Evolutionary conservation across 768 basidiomycete genomes (phyloP), one percentile per base, ranked within the genome.

Genomic region (Termitomyces bulborhizus): DNA sequence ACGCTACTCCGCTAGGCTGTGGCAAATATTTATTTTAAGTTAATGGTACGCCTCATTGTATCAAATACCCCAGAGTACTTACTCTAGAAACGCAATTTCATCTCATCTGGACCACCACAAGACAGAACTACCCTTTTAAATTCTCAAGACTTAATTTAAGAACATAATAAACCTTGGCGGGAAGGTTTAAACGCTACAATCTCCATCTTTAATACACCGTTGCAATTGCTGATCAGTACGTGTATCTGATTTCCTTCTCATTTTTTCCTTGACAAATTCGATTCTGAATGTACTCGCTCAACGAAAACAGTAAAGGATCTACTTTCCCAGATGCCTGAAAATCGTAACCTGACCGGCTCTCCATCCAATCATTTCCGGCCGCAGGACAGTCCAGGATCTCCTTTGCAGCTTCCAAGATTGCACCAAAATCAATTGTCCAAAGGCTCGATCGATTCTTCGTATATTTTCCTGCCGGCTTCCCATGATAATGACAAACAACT

Each of bases 391-490:
- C 34, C 12, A 34, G 21, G 34, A 12, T 21, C 34, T 41, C 18
- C 18, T 32, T 34, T 4, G 15, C 18, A 32, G 34, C 36, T 15
- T 37, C 27, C 24, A 27, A 39, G 3, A n/a, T 29, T 11, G 12
- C 12, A 11, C 26, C 48, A 39, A 39, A 29, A 6, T 40, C 37
- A n/a, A 29, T 27, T 27, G 3, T 27, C 26, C 12, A 11, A n/a
- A 6, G 37, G 18, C 27, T 18, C 16, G 18, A 52, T 24, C 4
- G 21, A 46, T 42, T 41, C 9, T 52, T 44, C 39, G 34, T 15
- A 27, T 42, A 3, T 43, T 44, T 43, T 56, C 11, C 46, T 56
- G n/a, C 58, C 54, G 6, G 31, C 54, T 47, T 48, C 53, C 27
- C 24, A 32, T 9, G 37, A 43, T 8, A 34, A 52, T 21, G 32